These are phyloP conservation scores for Oropetium thomaeum DNA, from an alignment of 176 grass and related monocot species.

Conservation along the genomic window DNA sequence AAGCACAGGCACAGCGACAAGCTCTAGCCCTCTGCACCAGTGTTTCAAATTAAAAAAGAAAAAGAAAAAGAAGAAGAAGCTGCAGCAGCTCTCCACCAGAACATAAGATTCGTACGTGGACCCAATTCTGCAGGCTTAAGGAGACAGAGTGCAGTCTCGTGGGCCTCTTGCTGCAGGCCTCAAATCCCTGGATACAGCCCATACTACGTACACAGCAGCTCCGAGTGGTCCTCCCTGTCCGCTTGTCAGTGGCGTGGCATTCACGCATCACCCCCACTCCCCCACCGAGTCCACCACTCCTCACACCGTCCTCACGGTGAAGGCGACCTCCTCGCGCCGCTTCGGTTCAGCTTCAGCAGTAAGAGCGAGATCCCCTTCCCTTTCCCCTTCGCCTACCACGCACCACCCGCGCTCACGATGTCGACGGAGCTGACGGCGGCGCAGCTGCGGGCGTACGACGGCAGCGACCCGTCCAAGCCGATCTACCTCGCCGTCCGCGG, in stretches of 20 bases:
- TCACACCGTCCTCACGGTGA: background rate
- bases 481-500: constrained; percentile 88
- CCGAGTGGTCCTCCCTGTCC: background rate
- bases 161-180: background rate
- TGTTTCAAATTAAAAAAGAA: too few relatives aligned
- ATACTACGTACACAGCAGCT: background rate
- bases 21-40: too few relatives aligned
- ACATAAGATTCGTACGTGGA: background rate
- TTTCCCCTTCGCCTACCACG: too few relatives aligned
- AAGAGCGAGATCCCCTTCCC: background rate
- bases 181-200: background rate
- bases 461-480: constrained; percentile 67
- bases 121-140: background rate
- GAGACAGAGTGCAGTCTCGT: background rate
- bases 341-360: background rate
- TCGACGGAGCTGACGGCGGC: constrained; percentile 80
- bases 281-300: background rate
- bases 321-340: too few relatives aligned
- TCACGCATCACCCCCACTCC: background rate
- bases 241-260: background rate
- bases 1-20: too few relatives aligned
- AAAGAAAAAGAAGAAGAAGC: too few relatives aligned
- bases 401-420: background rate
- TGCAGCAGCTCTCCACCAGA: too few relatives aligned
- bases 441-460: constrained; percentile 78